phyloP scores from a whole-genome alignment of 192 early-diverging fungal genomes.

The Haplosporangium gracile region DNA sequence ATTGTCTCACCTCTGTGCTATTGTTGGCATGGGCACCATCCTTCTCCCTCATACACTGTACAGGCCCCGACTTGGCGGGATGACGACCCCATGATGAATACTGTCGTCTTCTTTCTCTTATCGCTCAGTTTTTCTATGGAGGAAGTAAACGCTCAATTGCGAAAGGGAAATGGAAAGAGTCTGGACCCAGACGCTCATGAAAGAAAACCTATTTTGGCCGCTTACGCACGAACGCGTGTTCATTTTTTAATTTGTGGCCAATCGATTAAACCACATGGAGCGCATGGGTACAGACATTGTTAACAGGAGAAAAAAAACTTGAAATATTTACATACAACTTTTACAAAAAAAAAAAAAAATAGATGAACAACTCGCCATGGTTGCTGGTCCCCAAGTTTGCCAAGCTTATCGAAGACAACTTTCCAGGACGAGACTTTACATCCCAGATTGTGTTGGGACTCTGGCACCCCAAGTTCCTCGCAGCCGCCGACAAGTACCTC shows the following conservation, averaged over 20 bases:
- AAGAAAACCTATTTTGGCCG: not conserved
- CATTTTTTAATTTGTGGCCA: constrained; percentile 4
- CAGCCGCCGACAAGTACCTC: constrained; percentile 58
- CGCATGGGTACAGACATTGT: not conserved
- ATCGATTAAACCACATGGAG: constrained; percentile 12
- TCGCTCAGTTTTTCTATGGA: not conserved
- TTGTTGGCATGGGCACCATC: not conserved
- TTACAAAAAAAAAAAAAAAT: not conserved
- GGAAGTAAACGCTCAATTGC: not conserved
- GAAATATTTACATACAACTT: not conserved
- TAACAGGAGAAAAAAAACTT: not conserved
- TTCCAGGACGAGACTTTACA: constrained; percentile 56
- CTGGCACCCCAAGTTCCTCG: constrained; percentile 66
- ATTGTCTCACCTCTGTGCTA: not conserved
- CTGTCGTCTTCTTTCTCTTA: not conserved
- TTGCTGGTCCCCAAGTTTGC: constrained; percentile 39
- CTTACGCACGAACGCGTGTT: constrained; percentile 14
- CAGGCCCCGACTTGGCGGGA: not conserved
- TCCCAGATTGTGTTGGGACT: constrained; percentile 65
- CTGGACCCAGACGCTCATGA: not conserved
- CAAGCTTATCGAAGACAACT: constrained; percentile 40
- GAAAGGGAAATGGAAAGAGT: not conserved
- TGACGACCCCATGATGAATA: constrained; percentile 4
- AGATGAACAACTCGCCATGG: constrained; percentile 54
- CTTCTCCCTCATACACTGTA: not conserved